Conservation (phyloP, 1,139 yeast species). For the Hansenula anomala region DNA sequence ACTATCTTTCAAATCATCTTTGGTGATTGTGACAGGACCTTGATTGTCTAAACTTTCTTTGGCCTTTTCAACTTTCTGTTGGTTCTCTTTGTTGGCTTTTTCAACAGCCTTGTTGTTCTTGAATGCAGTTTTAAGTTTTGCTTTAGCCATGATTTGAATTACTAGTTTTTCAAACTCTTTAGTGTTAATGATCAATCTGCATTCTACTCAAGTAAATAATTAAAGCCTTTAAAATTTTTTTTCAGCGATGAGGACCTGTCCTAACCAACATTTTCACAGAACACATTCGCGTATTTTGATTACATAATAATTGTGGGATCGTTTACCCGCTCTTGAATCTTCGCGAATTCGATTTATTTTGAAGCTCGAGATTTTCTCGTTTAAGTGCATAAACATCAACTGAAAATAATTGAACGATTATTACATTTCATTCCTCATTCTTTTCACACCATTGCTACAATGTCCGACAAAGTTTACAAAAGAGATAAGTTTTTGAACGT, state of each 20-base stretch:
- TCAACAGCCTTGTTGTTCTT: slow-evolving; percentile 24
- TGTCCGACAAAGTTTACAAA: slow-evolving; percentile 26
- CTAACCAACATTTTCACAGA: background rate
- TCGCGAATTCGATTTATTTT: background rate
- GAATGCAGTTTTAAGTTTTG: slow-evolving; percentile 29
- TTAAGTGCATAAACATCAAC: too few relatives aligned
- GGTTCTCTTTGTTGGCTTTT: slow-evolving; percentile 20
- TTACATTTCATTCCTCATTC: too few relatives aligned
- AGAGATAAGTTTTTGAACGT: slow-evolving; percentile 65
- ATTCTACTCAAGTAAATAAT: too few relatives aligned
- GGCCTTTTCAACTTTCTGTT: slow-evolving; percentile 10
- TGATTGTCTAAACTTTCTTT: background rate
- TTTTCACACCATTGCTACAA: too few relatives aligned
- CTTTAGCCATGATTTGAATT: slow-evolving; percentile 28
- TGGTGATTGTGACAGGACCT: background rate
- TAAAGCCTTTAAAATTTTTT: background rate
- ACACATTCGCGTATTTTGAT: background rate
- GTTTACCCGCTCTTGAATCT: background rate
- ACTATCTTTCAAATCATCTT: background rate
- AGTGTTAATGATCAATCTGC: too few relatives aligned
- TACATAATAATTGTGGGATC: too few relatives aligned
- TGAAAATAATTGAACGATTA: too few relatives aligned
- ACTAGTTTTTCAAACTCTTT: too few relatives aligned
- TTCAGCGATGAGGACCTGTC: slow-evolving; percentile 1
- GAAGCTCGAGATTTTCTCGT: background rate